phyloP scores from a whole-genome alignment of 2,329 filamentous ascomycete species.

The Rutstroemia sp. region DNA sequence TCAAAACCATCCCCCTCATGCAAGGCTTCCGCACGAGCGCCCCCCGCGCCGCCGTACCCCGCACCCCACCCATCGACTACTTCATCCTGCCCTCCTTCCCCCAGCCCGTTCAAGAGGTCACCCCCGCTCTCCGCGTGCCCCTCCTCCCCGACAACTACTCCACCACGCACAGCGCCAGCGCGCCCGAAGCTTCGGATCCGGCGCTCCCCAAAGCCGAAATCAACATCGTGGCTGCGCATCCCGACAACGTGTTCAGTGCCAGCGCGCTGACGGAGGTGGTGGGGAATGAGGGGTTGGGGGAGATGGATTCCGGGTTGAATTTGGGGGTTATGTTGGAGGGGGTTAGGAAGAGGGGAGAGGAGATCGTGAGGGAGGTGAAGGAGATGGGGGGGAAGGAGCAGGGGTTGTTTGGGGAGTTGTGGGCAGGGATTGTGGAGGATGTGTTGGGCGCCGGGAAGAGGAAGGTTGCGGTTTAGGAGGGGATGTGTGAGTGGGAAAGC shows the following conservation, averaged over 20 bases:
- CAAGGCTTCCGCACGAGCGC: conserved; percentile 51
- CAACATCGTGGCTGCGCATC: conserved; percentile 49
- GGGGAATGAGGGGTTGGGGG: conserved; percentile 30
- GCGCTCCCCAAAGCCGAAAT: conserved; percentile 39
- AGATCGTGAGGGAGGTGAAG: not conserved
- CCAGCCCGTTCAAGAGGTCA: conserved; percentile 14
- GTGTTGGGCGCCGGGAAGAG: conserved; percentile 26
- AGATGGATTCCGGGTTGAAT: not conserved
- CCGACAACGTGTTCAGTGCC: conserved; percentile 43
- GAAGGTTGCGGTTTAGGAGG: not conserved
- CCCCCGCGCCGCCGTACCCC: conserved; percentile 30
- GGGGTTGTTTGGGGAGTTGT: conserved; percentile 41
- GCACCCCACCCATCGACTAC: conserved; percentile 35
- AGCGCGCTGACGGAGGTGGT: conserved; percentile 49
- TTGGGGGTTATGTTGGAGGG: not conserved
- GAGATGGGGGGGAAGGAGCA: not conserved
- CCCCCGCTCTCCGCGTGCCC: conserved; percentile 41
- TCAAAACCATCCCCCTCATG: conserved; percentile 49
- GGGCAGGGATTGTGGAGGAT: conserved; percentile 50
- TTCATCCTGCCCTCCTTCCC: conserved; percentile 44
- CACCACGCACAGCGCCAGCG: not conserved
- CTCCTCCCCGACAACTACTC: conserved; percentile 49
- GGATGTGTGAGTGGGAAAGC: not conserved
- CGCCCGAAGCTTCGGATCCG: conserved; percentile 34
- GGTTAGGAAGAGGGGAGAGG: not conserved